These are phyloP conservation scores for Umbellularia californica DNA, from an alignment of 164 flowering plant species.

Conservation along the genomic window DNA sequence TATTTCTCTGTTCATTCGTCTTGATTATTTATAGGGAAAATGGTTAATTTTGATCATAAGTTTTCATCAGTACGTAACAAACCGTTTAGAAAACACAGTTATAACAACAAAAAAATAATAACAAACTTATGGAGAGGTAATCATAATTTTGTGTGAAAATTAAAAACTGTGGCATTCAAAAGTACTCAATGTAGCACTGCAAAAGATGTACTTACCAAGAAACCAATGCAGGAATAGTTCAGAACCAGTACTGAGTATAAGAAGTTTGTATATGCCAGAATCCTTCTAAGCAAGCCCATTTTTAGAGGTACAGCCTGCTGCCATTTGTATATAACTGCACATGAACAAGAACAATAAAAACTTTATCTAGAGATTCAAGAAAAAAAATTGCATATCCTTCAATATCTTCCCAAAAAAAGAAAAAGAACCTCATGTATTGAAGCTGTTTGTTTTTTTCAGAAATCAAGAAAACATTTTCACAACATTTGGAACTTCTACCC, in stretches of 20 bases:
- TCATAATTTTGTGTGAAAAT: not conserved
- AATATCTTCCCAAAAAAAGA: not conserved
- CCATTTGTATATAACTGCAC: conserved; percentile 89
- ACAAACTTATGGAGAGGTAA: not conserved
- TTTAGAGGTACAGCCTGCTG: conserved; percentile 62
- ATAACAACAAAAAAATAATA: not conserved
- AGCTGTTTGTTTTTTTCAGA: not conserved
- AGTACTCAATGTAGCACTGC: not conserved
- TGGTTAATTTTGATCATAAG: too few relatives aligned
- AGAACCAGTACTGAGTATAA: conserved; percentile 68
- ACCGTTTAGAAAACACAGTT: not conserved
- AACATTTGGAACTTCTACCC: not conserved
- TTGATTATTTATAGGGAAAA: too few relatives aligned
- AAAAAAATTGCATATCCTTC: not conserved
- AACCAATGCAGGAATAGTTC: conserved; percentile 77
- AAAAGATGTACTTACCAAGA: conserved; percentile 51
- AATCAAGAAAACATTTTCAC: too few relatives aligned
- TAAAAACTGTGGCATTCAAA: not conserved
- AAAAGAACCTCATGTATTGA: not conserved
- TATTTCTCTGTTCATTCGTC: too few relatives aligned
- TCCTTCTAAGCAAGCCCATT: conserved; percentile 35
- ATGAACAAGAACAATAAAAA: conserved; percentile 6
- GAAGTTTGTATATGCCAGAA: conserved; percentile 46
- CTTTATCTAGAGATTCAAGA: not conserved
- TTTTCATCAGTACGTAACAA: not conserved